Evolutionary conservation across 495 filamentous ascomycete genomes (phyloP), one percentile per base, ranked within the genome.

Genomic region (Podospora didyma): DNA sequence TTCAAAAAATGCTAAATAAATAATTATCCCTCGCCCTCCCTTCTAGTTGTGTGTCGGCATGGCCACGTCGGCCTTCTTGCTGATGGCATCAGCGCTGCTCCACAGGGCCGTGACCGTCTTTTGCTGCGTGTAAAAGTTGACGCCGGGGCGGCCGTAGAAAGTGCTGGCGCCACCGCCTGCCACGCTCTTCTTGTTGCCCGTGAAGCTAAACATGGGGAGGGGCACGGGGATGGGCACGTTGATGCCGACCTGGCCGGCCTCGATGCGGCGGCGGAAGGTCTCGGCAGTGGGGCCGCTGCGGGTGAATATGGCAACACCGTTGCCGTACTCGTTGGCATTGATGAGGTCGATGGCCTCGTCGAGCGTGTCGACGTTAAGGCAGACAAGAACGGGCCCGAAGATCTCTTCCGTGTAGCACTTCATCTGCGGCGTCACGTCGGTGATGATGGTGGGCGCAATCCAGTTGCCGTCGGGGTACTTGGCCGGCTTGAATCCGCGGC

Each of bases 391-490:
- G 2, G 94, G 94, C 3, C 94, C 94, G 68, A 99, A 99, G 73
- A 99, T 96, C 70, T 99, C 94, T 69, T 97, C 89, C 52, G 74
- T 85, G 81, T 99, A 99, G 82, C 94, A 99, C 61, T 77, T 81
- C 95, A 97, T 97, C 51, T 89, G 76, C 0, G 89, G 83, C 51
- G 88, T 96, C 26, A 99, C 93, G 72, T 95, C 89, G 60, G 89
- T 83, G 74, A 99, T 96, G 70, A 99, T 89, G 11, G 94, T 99
- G 16, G 94, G 94, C 14, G 84, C 93, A 68, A 96, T 81, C 82
- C 90, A 98, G 78, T 97, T 97, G 60, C 94, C 94, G 69, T 96
- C 89, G 57, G 94, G 92, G 74, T 98, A 97, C 69, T 96, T 96
- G 63, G 79, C 79, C 0, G 91, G 91, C 73, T 88, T 92, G 77